Conservation (phyloP, 2,329 filamentous ascomycete genomes). For the Xylariales sp. region DNA sequence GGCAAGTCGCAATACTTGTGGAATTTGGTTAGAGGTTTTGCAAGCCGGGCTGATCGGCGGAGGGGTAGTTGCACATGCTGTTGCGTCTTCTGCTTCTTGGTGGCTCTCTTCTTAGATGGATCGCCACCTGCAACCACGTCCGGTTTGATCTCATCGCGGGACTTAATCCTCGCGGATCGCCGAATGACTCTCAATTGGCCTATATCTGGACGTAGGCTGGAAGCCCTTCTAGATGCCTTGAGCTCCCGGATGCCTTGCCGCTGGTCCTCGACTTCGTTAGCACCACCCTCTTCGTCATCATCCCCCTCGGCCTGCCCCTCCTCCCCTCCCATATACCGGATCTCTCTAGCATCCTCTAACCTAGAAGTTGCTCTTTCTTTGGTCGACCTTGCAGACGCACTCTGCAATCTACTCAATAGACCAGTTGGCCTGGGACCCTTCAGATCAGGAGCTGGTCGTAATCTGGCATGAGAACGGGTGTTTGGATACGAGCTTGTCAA, state of each 20-base stretch:
- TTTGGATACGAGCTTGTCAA: neutral
- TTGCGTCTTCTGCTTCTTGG: neutral
- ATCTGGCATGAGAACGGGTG: neutral
- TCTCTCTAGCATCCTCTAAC: neutral
- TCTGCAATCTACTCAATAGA: neutral
- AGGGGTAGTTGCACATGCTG: neutral
- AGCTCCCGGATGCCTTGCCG: no score
- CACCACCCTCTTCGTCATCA: neutral
- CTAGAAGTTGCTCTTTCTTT: neutral
- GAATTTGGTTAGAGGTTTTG: conserved; percentile 24
- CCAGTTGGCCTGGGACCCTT: neutral
- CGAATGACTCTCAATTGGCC: neutral
- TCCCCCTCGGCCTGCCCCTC: neutral
- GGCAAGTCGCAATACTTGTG: conserved; percentile 22
- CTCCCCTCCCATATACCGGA: neutral
- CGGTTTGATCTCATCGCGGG: neutral
- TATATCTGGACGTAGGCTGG: neutral
- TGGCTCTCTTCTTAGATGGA: neutral
- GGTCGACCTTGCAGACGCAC: neutral
- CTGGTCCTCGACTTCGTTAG: neutral
- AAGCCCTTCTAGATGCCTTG: neutral
- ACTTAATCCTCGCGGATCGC: neutral
- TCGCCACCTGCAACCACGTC: no score
- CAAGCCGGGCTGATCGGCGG: conserved; percentile 24
- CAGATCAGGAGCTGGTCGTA: neutral